Base-by-base conservation (phyloP, 106 monocot genomes). In the Apostasia shenzhenica region DNA sequence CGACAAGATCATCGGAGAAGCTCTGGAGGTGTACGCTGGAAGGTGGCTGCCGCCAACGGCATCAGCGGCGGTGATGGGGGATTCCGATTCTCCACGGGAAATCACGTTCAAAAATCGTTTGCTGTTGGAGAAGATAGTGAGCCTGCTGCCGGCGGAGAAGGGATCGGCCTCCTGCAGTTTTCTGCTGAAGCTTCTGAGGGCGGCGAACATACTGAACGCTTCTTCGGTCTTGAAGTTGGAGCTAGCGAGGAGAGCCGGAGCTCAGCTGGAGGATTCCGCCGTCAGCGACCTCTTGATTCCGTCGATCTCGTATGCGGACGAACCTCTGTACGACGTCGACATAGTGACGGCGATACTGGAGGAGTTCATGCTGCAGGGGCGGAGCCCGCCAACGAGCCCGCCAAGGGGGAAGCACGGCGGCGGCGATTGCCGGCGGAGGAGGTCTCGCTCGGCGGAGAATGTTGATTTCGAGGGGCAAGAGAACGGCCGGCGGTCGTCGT, bases 191-290 rank as follows among this genome's bases (percentile, higher is more conserved):
- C 81, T 94, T 48, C 74, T 94, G 6, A 83, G 81, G 69, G 80
- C 81, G 1, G 79, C 85, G 6, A 91, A 81, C 73, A 60, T 77
- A 45, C 67, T 85, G 6, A 53, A 69, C n/a, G 80, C 81, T 1
- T 81, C 87, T 1, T 12, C 49, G 0, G 69, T 84, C 9, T 71
- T 78, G 4, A 94, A 82, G 74, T 61, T 67, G 70, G 88, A 94
- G 2, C 46, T 91, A 66, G 81, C 72, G 0, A 73, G 85, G 53
- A 76, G 81, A 59, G 73, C 67, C 0, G 91, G 83, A 43, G 41
- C 75, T 41, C 91, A 94, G 62, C 48, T 94, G 43, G 94, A 94
- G 43, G 83, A 88, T 12, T 91, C 94, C 5, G 71, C 55, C 2
- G 72, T 87, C 1, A 50, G 4, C 2, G 94, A 91, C 65, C 79